Conservation (phyloP, 2,329 filamentous ascomycete species). For the Fusarium proliferatum region DNA sequence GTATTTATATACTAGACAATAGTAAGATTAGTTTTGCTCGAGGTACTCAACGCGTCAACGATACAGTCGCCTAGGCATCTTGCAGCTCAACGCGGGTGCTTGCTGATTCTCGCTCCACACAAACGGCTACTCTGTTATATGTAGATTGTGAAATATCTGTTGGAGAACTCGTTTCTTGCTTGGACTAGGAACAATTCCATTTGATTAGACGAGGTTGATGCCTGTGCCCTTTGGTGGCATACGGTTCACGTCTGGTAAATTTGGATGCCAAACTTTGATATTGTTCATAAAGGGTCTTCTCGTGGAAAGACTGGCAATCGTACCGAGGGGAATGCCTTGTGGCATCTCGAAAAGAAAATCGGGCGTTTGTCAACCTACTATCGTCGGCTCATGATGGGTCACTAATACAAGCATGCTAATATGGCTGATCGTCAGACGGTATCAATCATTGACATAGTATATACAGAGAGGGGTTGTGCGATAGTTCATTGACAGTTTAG, state of each 20-base stretch:
- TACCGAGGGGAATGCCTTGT: neutral
- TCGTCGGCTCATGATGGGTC: neutral
- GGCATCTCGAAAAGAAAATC: too few relatives aligned
- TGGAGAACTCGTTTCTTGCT: neutral
- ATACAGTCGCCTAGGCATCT: neutral
- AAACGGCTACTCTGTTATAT: constrained; percentile 14
- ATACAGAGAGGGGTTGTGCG: constrained; percentile 25
- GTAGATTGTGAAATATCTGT: constrained; percentile 7
- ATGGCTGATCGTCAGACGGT: constrained; percentile 14
- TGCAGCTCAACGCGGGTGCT: constrained; percentile 22
- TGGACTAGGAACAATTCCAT: neutral
- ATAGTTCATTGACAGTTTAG: constrained; percentile 27
- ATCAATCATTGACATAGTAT: constrained; percentile 9
- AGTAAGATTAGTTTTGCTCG: neutral
- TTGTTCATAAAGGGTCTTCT: neutral
- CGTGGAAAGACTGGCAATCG: too few relatives aligned
- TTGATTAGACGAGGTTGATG: neutral
- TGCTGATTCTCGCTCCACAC: constrained; percentile 38
- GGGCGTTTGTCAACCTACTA: neutral
- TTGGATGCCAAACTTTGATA: neutral
- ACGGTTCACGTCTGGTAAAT: neutral
- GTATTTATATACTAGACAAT: neutral
- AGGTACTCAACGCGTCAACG: constrained; percentile 1
- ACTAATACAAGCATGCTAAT: neutral
- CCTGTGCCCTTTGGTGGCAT: neutral